Percentiles rank a stretch among this genome's conserved stretches.
Evolutionary conservation across 441 rosid genomes (phyloP).

Genomic region (Kokia cookei): DNA sequence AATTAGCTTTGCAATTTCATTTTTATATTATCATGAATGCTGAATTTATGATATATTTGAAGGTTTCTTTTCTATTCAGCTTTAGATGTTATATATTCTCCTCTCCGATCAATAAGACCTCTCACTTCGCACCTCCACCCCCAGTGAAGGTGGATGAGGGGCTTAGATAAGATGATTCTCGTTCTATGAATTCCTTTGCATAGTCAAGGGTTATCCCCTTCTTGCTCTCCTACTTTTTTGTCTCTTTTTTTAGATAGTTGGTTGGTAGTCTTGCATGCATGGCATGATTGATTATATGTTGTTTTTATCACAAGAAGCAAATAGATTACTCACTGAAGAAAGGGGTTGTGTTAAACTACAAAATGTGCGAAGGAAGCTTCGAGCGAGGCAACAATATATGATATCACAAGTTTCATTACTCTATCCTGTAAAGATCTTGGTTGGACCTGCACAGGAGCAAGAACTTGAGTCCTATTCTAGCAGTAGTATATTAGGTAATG

Average conservation of each 20-base stretch:
- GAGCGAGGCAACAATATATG: constrained; percentile 79
- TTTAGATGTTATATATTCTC: neutral
- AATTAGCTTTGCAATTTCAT: neutral
- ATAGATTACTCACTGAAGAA: constrained; percentile 53
- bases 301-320: constrained; percentile 51
- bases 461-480: too few species aligned
- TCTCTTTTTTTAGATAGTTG: neutral
- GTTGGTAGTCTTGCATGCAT: neutral
- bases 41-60: neutral
- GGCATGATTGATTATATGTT: neutral
- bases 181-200: neutral
- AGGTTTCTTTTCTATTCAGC: neutral
- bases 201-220: too few species aligned
- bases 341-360: constrained; percentile 56
- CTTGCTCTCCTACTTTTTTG: too few species aligned
- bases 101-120: neutral
- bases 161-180: neutral
- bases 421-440: too few species aligned
- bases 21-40: neutral
- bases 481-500: too few species aligned
- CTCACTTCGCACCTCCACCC: neutral
- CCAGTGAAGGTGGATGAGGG: neutral
- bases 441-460: too few species aligned
- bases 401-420: constrained; percentile 75
- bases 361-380: constrained; percentile 65